These are phyloP conservation scores for Purpureocillium lavendulum DNA, from an alignment of 2,329 filamentous ascomycete genomes.

Conservation along the genomic window DNA sequence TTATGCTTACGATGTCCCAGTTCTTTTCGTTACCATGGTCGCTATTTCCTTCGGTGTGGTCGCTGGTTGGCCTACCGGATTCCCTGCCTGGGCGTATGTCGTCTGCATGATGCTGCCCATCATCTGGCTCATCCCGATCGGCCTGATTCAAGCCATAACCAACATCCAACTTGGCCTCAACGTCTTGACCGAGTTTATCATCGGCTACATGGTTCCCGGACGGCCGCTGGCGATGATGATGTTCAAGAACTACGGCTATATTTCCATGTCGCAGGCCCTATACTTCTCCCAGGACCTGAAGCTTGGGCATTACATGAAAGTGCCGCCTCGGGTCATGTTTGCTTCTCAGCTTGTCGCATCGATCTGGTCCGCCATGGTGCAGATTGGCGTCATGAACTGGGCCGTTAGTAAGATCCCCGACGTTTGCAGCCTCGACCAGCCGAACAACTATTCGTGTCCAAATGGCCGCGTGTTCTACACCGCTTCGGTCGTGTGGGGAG, in stretches of 20 bases:
- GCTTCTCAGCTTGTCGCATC: constrained; percentile 51
- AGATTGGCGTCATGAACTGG: constrained; percentile 60
- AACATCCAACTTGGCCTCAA: constrained; percentile 60
- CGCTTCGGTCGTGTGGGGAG: constrained; percentile 64
- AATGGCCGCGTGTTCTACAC: constrained; percentile 54
- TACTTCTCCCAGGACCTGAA: constrained; percentile 60
- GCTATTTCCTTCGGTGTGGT: constrained; percentile 46
- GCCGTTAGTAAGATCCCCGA: constrained; percentile 52
- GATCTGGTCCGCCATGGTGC: constrained; percentile 52
- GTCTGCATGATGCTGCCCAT: constrained; percentile 49
- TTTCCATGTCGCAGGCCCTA: constrained; percentile 57
- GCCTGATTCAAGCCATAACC: constrained; percentile 52
- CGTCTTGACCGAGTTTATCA: constrained; percentile 64
- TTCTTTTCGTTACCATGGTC: constrained; percentile 44
- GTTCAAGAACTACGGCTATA: constrained; percentile 68
- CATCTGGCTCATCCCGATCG: constrained; percentile 52
- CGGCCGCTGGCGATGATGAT: constrained; percentile 67
- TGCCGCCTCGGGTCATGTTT: constrained; percentile 54
- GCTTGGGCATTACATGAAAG: constrained; percentile 61
- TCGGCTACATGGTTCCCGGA: constrained; percentile 66
- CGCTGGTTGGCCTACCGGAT: constrained; percentile 46
- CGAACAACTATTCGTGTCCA: constrained; percentile 49
- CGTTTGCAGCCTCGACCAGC: constrained; percentile 47
- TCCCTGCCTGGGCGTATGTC: constrained; percentile 50
- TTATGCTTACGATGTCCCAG: constrained; percentile 35